phyloP scores from a whole-genome alignment of 208 protist genomes.

The Crithidia bombi region DNA sequence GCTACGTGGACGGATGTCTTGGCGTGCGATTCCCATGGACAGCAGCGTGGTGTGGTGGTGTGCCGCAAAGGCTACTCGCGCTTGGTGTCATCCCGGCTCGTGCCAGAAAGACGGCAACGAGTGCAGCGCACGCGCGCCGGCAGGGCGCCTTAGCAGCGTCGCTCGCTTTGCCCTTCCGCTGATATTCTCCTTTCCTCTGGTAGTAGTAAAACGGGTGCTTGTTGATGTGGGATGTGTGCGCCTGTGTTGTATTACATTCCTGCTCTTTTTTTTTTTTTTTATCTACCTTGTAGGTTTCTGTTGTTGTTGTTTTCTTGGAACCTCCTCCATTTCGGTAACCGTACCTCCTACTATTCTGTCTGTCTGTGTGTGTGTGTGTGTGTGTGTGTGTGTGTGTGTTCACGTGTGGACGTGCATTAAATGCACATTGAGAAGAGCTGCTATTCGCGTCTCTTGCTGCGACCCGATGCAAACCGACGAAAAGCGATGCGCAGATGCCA shows the following conservation, averaged over 20 bases:
- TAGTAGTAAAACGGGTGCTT: too few species aligned
- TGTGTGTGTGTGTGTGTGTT: neutral
- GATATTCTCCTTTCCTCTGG: neutral
- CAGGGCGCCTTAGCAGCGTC: neutral
- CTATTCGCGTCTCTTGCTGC: too few species aligned
- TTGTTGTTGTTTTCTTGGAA: constrained; percentile 2
- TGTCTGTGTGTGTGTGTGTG: neutral
- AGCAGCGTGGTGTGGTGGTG: constrained; percentile 4
- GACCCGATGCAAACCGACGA: too few species aligned
- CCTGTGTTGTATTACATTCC: neutral
- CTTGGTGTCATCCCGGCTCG: neutral
- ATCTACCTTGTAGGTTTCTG: neutral
- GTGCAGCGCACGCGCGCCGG: neutral
- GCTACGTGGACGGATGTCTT: constrained; percentile 10
- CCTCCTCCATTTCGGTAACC: neutral
- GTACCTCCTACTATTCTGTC: too few species aligned
- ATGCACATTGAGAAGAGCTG: too few species aligned
- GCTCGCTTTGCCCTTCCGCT: neutral
- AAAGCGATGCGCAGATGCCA: too few species aligned
- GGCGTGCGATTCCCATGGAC: constrained; percentile 8
- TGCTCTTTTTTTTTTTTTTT: constrained; percentile 23
- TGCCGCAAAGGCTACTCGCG: constrained; percentile 1
- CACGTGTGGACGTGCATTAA: too few species aligned
- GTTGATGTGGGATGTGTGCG: too few species aligned
- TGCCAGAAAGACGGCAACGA: constrained; percentile 1